These are phyloP conservation scores for Tuber aestivum DNA, from an alignment of 495 filamentous ascomycete species.

Conservation along the genomic window DNA sequence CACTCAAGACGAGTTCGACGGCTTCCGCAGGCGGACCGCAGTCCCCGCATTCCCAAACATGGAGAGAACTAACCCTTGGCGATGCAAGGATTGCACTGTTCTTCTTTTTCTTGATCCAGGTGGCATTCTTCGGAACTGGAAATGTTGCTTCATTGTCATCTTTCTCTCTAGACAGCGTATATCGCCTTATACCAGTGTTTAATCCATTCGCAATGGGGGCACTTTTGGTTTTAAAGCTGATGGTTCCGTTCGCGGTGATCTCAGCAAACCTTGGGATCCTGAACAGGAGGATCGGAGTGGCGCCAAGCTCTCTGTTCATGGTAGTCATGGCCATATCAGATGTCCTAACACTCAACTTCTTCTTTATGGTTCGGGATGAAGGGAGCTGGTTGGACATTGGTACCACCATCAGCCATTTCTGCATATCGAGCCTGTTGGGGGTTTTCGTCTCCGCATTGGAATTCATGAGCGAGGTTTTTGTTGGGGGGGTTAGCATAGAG, in stretches of 20 bases:
- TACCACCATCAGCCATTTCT: conserved; percentile 88
- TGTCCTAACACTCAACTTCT: conserved; percentile 92
- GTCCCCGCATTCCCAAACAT: conserved; percentile 47
- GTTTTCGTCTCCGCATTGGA: conserved; percentile 89
- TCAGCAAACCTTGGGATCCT: conserved; percentile 89
- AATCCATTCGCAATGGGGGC: conserved; percentile 88
- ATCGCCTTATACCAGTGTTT: conserved; percentile 88
- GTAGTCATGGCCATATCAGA: conserved; percentile 88
- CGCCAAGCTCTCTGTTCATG: conserved; percentile 82
- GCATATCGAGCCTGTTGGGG: conserved; percentile 80
- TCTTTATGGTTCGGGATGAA: conserved; percentile 93
- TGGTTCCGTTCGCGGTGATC: conserved; percentile 91
- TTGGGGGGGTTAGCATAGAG: conserved; percentile 71
- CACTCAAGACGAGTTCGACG: conserved; percentile 43
- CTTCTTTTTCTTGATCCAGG: conserved; percentile 90
- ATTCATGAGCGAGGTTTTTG: conserved; percentile 74
- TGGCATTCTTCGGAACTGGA: conserved; percentile 94
- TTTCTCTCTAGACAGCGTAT: conserved; percentile 88
- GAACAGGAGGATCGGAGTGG: conserved; percentile 76
- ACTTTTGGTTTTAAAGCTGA: conserved; percentile 77
- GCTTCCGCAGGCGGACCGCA: conserved; percentile 34
- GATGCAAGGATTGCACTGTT: conserved; percentile 85
- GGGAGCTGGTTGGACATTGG: conserved; percentile 97
- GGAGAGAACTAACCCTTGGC: conserved; percentile 67
- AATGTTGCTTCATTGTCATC: conserved; percentile 93